Base-by-base conservation (phyloP, 768 basidiomycete species). In the Calocera viscosa region DNA sequence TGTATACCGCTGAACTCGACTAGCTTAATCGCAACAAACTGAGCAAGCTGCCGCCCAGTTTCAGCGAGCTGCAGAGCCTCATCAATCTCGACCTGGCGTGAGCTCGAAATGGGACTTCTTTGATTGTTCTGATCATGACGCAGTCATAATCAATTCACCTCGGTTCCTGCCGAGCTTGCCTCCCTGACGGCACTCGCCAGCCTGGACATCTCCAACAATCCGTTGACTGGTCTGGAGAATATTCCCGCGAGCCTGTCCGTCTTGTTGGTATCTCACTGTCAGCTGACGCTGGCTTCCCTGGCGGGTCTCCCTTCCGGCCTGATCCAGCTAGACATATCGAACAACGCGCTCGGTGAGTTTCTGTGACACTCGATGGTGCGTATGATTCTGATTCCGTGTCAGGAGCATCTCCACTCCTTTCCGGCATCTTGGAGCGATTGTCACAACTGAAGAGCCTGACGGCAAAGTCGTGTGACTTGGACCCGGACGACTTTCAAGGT, bases 391-490 rank as follows among this genome's bases (percentile, higher is more conserved):
- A 60, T 60, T 12, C 14, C 22, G 2, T 5, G 7, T 28, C 7
- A 60, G 53, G 53, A 28, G 5, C 53, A 26, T 60, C 53, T 5
- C 53, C 53, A 26, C 53, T 26, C 30, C 53, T 60, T 60, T 60
- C 53, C 24, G 30, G 53, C 19, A 26, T 60, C 30, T 60, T 60
- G 26, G 53, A 60, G 53, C 53, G 26, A 30, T 30, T 60, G 2
- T 32, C 53, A 32, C 24, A 60, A 22, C 26, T 60, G 26, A 60
- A 14, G 26, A 60, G 53, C 53, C 26, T 60, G 26, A 32, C 30
- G 53, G 53, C 53, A 60, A 60, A 60, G 30, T 60, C 53, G 24
- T 60, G 53, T 60, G 53, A 60, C 53, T 32, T 60, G 24, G 53
- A 26, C 16, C 26, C 53, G 24, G 19, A 60, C 22, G 53, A 60